phyloP scores from a whole-genome alignment of 2,329 filamentous ascomycete species.

The Xylariales sp. region DNA sequence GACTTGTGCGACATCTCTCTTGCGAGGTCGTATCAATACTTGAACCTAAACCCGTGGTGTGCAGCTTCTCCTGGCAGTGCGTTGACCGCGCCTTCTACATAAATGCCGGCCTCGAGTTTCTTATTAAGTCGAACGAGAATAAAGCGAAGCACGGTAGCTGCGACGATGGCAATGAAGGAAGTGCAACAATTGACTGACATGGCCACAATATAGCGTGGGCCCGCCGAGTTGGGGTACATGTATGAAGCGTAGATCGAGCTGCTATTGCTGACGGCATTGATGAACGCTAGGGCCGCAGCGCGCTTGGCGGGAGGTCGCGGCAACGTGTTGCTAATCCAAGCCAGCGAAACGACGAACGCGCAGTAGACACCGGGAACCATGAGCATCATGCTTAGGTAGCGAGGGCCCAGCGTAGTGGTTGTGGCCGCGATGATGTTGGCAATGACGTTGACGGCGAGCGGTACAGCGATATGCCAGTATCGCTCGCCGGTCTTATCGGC shows the following conservation, averaged over 20 bases:
- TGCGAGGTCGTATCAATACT: slow-evolving; percentile 49
- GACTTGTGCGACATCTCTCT: too few relatives aligned
- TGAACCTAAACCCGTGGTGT: slow-evolving; percentile 62
- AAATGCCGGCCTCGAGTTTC: slow-evolving; percentile 62
- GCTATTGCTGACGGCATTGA: slow-evolving; percentile 69
- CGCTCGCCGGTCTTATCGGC: slow-evolving; percentile 68
- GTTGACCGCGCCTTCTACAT: slow-evolving; percentile 52
- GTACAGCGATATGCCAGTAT: slow-evolving; percentile 62
- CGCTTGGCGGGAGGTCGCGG: slow-evolving; percentile 73
- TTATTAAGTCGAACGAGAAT: slow-evolving; percentile 64
- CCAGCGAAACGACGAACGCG: slow-evolving; percentile 62
- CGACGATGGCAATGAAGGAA: slow-evolving; percentile 57
- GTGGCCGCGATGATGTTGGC: slow-evolving; percentile 66
- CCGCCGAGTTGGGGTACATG: slow-evolving; percentile 52
- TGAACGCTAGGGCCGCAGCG: slow-evolving; percentile 64
- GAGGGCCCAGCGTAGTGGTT: slow-evolving; percentile 54
- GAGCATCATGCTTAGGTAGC: slow-evolving; percentile 69
- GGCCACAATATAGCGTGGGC: slow-evolving; percentile 46
- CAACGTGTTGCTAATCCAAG: slow-evolving; percentile 74
- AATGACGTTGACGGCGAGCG: slow-evolving; percentile 55
- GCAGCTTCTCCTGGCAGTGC: slow-evolving; percentile 50
- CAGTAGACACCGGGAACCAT: slow-evolving; percentile 64
- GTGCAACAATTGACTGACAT: slow-evolving; percentile 67
- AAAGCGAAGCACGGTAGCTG: slow-evolving; percentile 57
- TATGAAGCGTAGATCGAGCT: slow-evolving; percentile 60